phyloP scores from a whole-genome alignment of 2,329 filamentous ascomycete species.

The Aspergillus latus region DNA sequence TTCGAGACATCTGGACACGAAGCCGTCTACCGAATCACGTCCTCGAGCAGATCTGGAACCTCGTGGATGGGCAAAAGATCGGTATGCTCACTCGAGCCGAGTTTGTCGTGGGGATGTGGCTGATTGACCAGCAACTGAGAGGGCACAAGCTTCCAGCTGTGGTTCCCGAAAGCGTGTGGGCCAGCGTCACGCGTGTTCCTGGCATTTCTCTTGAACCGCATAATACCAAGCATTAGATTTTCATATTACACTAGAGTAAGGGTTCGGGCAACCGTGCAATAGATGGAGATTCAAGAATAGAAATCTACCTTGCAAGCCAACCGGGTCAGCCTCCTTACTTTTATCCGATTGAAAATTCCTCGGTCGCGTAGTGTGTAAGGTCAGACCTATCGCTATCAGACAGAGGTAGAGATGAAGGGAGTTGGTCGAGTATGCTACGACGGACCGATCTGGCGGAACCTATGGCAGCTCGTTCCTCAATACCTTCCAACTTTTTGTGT shows the following conservation, averaged over 20 bases:
- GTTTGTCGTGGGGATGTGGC: slow-evolving; percentile 53
- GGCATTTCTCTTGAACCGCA: slow-evolving; percentile 30
- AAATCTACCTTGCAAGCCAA: too few species aligned
- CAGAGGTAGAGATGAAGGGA: too few species aligned
- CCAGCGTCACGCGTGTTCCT: slow-evolving; percentile 42
- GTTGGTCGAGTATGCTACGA: too few species aligned
- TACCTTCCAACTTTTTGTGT: too few species aligned
- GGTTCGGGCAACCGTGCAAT: not conserved
- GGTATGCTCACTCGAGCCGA: slow-evolving; percentile 46
- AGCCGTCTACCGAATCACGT: slow-evolving; percentile 42
- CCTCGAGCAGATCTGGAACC: slow-evolving; percentile 48
- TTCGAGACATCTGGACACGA: slow-evolving; percentile 51
- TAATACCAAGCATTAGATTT: slow-evolving; percentile 1
- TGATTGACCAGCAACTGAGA: slow-evolving; percentile 51
- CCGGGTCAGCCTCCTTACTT: too few species aligned
- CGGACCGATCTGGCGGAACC: too few species aligned
- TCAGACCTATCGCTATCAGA: too few species aligned
- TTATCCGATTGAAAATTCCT: too few species aligned
- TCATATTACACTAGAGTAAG: not conserved
- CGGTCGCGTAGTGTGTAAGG: too few species aligned
- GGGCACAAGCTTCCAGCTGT: slow-evolving; percentile 48
- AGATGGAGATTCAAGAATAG: too few species aligned
- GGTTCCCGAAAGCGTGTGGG: slow-evolving; percentile 50
- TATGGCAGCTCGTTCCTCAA: too few species aligned
- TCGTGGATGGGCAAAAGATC: slow-evolving; percentile 42